These are phyloP conservation scores for Sonneratia caseolaris DNA, from an alignment of 345 rosid species.

Conservation along the genomic window DNA sequence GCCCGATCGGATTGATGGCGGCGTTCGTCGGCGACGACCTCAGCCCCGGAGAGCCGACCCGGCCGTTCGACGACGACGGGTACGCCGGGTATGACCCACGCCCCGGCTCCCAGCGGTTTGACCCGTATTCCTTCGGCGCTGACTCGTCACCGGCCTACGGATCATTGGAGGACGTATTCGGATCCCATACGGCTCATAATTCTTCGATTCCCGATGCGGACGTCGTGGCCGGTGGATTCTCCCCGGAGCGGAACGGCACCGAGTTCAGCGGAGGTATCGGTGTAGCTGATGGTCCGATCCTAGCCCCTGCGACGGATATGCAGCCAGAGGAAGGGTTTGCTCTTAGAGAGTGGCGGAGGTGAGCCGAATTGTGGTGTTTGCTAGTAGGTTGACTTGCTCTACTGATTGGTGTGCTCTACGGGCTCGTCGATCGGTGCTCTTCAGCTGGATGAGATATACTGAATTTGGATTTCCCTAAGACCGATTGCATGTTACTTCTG, in stretches of 20 bases:
- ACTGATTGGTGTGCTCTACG: neutral
- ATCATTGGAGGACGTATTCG: constrained; percentile 29
- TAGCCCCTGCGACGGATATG: constrained; percentile 47
- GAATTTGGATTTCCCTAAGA: neutral
- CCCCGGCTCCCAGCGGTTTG: constrained; percentile 44
- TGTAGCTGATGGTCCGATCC: constrained; percentile 30
- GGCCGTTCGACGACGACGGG: constrained; percentile 32
- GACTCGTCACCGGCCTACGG: constrained; percentile 24
- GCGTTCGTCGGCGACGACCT: constrained; percentile 1
- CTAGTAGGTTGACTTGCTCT: too few species aligned
- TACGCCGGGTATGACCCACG: constrained; percentile 44
- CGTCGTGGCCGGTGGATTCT: constrained; percentile 20
- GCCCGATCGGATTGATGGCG: neutral
- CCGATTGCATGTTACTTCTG: neutral
- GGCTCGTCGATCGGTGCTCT: neutral
- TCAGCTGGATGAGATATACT: too few species aligned
- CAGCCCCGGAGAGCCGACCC: constrained; percentile 21
- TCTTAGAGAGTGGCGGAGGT: constrained; percentile 85
- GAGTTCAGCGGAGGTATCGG: constrained; percentile 20
- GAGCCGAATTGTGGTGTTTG: constrained; percentile 4
- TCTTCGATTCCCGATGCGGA: constrained; percentile 16
- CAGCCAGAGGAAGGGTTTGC: constrained; percentile 57
- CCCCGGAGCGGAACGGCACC: constrained; percentile 22
- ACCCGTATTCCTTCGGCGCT: constrained; percentile 36
- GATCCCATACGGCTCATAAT: constrained; percentile 19